Evolutionary conservation across 306 rosid species (phyloP).

Genomic region (Trifolium repens): DNA sequence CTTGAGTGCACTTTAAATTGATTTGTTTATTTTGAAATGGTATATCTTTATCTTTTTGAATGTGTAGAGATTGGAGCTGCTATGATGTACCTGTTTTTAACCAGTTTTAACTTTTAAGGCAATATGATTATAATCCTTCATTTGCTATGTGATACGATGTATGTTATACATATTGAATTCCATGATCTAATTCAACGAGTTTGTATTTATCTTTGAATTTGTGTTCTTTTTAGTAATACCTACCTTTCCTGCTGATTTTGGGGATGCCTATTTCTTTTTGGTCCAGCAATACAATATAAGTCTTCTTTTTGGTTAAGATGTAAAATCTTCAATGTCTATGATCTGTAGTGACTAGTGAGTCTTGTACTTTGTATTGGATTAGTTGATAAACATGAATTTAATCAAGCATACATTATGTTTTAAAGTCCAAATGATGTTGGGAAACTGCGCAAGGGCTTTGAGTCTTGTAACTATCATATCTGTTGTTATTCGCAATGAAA

Average conservation of each 20-base stretch:
- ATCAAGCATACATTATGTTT: slow-evolving; percentile 6
- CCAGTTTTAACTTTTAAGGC: background rate
- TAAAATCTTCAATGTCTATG: background rate
- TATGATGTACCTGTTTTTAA: background rate
- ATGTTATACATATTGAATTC: slow-evolving; percentile 13
- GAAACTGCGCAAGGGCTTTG: slow-evolving; percentile 67
- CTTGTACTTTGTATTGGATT: background rate
- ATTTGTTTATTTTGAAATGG: slow-evolving; percentile 17
- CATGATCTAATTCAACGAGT: background rate
- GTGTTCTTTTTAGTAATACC: background rate
- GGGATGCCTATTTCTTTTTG: background rate
- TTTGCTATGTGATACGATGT: background rate
- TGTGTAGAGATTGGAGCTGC: background rate
- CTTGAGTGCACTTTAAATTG: background rate
- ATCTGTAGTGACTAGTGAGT: background rate
- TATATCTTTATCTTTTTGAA: background rate
- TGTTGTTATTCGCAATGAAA: slow-evolving; percentile 48
- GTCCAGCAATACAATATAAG: background rate
- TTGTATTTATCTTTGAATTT: background rate
- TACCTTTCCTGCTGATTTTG: slow-evolving; percentile 4
- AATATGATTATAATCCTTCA: background rate
- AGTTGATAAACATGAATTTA: slow-evolving; percentile 10
- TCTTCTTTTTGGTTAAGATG: background rate
- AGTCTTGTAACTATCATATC: slow-evolving; percentile 41
- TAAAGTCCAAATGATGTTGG: slow-evolving; percentile 58